Evolutionary conservation across 2,329 filamentous ascomycete species (phyloP).

Genomic region (Aschersonia sp.): DNA sequence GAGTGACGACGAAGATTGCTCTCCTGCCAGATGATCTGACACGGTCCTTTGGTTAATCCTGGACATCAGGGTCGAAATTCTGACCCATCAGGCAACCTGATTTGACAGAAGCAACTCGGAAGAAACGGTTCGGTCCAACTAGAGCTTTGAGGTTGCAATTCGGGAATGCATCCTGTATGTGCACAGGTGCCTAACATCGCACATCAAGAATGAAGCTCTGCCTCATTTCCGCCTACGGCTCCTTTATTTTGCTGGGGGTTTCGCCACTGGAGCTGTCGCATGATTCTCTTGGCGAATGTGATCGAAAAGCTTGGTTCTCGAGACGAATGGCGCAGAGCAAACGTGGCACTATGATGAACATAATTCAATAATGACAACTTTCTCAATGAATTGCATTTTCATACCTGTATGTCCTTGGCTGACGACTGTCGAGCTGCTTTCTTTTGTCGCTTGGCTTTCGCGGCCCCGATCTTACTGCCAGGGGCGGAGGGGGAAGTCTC

Average conservation of each 20-base stretch:
- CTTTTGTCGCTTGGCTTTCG: conserved; percentile 34
- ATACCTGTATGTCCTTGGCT: conserved; percentile 1
- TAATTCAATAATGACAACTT: not conserved
- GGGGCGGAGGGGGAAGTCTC: conserved; percentile 12
- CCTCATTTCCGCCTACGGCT: conserved; percentile 11
- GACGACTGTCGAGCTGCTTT: conserved; percentile 21
- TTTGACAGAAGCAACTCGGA: too few relatives aligned
- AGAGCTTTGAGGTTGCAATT: too few relatives aligned
- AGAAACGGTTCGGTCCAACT: too few relatives aligned
- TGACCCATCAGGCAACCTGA: not conserved
- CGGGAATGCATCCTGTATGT: too few relatives aligned
- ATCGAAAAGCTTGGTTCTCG: conserved; percentile 56
- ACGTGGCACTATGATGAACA: conserved; percentile 25
- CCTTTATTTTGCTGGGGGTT: conserved; percentile 17
- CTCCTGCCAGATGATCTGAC: not conserved
- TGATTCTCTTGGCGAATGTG: conserved; percentile 56
- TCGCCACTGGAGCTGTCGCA: conserved; percentile 32
- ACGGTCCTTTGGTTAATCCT: not conserved
- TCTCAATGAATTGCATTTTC: not conserved
- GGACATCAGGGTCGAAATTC: not conserved
- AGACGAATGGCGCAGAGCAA: conserved; percentile 34
- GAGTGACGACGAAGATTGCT: conserved; percentile 49
- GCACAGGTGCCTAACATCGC: too few relatives aligned
- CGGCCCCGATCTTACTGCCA: conserved; percentile 30
- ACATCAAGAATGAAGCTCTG: not conserved